phyloP scores from a whole-genome alignment of 2,329 filamentous ascomycete species.

The Xylariaceae sp. region DNA sequence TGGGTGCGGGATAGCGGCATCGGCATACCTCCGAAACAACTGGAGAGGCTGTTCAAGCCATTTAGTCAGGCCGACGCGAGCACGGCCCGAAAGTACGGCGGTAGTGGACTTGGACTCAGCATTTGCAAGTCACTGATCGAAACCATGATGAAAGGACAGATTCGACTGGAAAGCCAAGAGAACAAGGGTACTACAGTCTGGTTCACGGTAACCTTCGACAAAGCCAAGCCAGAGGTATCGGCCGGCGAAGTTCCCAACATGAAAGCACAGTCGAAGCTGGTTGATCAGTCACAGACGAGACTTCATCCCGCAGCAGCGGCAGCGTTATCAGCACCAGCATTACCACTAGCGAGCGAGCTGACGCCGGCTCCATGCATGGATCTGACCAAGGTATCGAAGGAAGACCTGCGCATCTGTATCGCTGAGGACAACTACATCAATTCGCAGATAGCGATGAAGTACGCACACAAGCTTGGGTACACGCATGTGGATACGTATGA shows the following conservation, averaged over 20 bases:
- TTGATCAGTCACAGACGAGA: conserved; percentile 31
- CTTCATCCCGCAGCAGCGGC: not conserved
- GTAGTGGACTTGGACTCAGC: conserved; percentile 82
- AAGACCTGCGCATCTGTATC: conserved; percentile 81
- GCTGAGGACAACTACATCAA: conserved; percentile 96
- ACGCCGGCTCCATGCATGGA: conserved; percentile 51
- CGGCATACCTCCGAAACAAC: conserved; percentile 75
- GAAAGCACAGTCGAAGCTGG: conserved; percentile 36
- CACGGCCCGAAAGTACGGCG: conserved; percentile 85
- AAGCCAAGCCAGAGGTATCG: conserved; percentile 60
- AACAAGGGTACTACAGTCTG: conserved; percentile 65
- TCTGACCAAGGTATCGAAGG: conserved; percentile 66
- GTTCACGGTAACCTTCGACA: conserved; percentile 82
- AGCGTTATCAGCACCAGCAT: no score
- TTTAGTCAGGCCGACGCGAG: conserved; percentile 91
- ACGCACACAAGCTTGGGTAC: conserved; percentile 80
- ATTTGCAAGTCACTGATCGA: conserved; percentile 95
- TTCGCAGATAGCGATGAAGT: conserved; percentile 87
- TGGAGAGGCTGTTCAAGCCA: conserved; percentile 82
- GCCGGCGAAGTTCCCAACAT: conserved; percentile 48
- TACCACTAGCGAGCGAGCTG: conserved; percentile 37
- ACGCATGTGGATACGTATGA: conserved; percentile 77
- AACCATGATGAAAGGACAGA: conserved; percentile 82
- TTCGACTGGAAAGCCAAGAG: conserved; percentile 73
- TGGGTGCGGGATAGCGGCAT: conserved; percentile 89